Base-by-base conservation (phyloP, 305 asterid genomes). In the Fraxinus nigra region DNA sequence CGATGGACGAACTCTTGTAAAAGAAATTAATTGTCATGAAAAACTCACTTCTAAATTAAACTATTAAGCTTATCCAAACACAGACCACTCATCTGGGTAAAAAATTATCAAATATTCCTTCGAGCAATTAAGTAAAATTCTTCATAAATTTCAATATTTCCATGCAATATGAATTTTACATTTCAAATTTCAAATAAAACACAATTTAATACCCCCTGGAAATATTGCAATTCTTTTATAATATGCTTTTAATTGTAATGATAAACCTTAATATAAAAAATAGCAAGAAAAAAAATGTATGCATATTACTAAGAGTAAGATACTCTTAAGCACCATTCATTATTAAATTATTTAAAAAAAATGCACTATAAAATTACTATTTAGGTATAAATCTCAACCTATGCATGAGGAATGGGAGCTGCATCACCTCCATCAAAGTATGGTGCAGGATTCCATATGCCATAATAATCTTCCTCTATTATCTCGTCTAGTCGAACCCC, bases 351-450 rank as follows among this genome's bases (percentile, higher is more conserved):
- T 28, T 67, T 1, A 0, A 4, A n/a, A 67, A 38, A 30, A 67
- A 28, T 67, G 16, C 10, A 67, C 9, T 67, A 13, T 67, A 67
- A 26, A 67, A 56, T 56, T 63, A 7, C 6, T 9, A 24, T 63
- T 22, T 7, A 63, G 6, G 72, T 22, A 63, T 9, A 22, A 24
- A 63, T 67, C 18, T 67, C 74, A 30, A 1, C 37, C 24, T 30
- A 28, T 13, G 38, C 28, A 54, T 88, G 90, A 84, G 92, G 92
- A 54, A 87, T 79, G 0, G 88, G 90, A 77, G 86, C 89, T 35
- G 81, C 56, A 16, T 33, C 69, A 48, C 84, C 81, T 77, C 89
- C 80, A 11, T 80, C 72, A 3, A 79, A 85, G 59, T 67, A 82
- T 0, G 92, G 90, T 13, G 83, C 22, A 2, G 92, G 88, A 72